Percentiles rank a stretch among this genome's conserved stretches.
phyloP scores from a whole-genome alignment of 1,284 basidiomycete genomes.

The Fomitiporia mediterranea region DNA sequence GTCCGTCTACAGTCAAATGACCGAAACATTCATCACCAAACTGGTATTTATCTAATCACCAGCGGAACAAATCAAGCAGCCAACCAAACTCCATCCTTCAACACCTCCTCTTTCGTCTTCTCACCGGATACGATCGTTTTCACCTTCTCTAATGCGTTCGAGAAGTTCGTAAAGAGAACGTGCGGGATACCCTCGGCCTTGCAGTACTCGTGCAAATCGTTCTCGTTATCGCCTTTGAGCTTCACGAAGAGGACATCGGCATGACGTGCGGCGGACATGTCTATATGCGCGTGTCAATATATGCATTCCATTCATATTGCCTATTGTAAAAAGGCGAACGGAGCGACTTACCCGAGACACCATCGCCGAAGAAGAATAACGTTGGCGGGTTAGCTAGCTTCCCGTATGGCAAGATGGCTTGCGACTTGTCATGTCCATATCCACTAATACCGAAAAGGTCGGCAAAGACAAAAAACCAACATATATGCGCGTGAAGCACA shows the following conservation, averaged over 20 bases:
- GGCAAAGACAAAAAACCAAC: neutral
- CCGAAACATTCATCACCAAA: too few relatives aligned
- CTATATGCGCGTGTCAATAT: slow-evolving; percentile 34
- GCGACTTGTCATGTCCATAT: slow-evolving; percentile 92
- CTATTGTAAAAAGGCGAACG: too few relatives aligned
- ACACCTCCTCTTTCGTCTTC: slow-evolving; percentile 34
- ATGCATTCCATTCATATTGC: neutral
- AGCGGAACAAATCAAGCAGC: too few relatives aligned
- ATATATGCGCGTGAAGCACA: slow-evolving; percentile 16
- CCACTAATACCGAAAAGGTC: slow-evolving; percentile 48
- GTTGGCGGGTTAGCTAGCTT: slow-evolving; percentile 66
- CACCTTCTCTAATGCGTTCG: slow-evolving; percentile 54
- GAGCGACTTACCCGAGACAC: slow-evolving; percentile 69
- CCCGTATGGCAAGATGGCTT: slow-evolving; percentile 84
- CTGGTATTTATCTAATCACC: too few relatives aligned
- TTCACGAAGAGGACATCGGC: slow-evolving; percentile 93
- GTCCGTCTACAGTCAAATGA: too few relatives aligned
- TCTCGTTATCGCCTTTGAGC: slow-evolving; percentile 70
- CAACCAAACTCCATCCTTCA: slow-evolving; percentile 22
- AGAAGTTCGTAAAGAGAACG: slow-evolving; percentile 63
- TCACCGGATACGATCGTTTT: slow-evolving; percentile 57
- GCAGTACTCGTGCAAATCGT: slow-evolving; percentile 83
- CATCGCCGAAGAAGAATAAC: slow-evolving; percentile 94
- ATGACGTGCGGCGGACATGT: slow-evolving; percentile 85
- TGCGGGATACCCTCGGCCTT: slow-evolving; percentile 60